Evolutionary conservation across 495 filamentous ascomycete genomes (phyloP), one percentile per base, ranked within the genome.

Genomic region (Penicillium canescens): DNA sequence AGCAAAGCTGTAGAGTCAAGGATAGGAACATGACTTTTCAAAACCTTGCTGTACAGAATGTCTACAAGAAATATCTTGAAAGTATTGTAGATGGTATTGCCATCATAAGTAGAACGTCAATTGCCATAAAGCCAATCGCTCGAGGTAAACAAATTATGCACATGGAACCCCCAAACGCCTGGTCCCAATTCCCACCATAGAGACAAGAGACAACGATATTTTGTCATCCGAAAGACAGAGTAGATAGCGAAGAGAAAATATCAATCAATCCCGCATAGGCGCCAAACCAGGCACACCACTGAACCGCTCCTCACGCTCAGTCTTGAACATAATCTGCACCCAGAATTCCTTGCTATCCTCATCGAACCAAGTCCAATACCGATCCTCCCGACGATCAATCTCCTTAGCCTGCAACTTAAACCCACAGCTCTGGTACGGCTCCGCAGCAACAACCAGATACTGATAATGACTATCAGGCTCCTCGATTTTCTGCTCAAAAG

Each of bases 271-370:
- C 54, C 55, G 58, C 62, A 69, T 57, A n/a, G 88, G 84, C 12
- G 88, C 92, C 70, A 98, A 74, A 21, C 94, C 94, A 10, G 94
- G 94, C 46, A 96, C 95, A 65, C 90, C 91, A 63, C 86, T 89
- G 67, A 95, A 98, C 56, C 94, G 77, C 81, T 98, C 94, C 78
- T 98, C 94, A 46, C 94, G 82, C 79, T 99, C 94, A 36, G 95
- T 98, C 83, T 97, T 92, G 77, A 98, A 99, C 81, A 97, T 90
- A 46, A 99, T 81, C 79, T 98, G 94, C n/a, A 97, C 79, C 89
- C 91, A 98, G 65, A 96, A 98, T 77, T 98, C 92, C 81, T 98
- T 98, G 49, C 85, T 82, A 72, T 99, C 94, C 56, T 87, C 85
- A 76, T 98, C 95, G 76, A 94, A 99, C 86, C 90, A 96, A 28